Evolutionary conservation across 257 asterid genomes (phyloP), one percentile per base, ranked within the genome.

Genomic region (Rubia yunnanensis): DNA sequence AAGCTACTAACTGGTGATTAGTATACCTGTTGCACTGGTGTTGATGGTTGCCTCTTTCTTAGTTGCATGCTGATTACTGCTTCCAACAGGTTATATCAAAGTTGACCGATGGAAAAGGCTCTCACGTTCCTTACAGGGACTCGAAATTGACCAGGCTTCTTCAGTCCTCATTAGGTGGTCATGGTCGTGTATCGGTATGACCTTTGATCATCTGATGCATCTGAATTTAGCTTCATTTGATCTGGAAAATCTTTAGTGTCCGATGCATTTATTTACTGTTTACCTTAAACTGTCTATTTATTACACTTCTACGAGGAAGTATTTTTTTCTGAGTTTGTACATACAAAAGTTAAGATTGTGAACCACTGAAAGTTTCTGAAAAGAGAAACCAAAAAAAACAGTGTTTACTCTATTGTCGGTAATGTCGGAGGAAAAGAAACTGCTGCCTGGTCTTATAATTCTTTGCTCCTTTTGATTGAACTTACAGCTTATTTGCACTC

Each of bases 61-160:
- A 27, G 63, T 27, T 20, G 35, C 66, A 41, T 66, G 67, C 72
- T 74, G 46, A 77, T 75, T 60, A 69, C 34, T 74, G 73, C 48
- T 74, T 72, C 69, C 54, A 63, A 73, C 86, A 94, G 98, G 98
- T 94, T 71, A 94, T 94, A 75, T 88, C 99, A 18, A 94, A 94
- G 81, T 77, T 94, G 72, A 88, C 96, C 65, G 99, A 94, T 80
- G 95, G 82, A 69, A 94, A 81, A 82, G 88, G 96, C 60, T 68
- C 83, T 62, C 99, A 94, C 66, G 73, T 94, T 66, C 99, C 99
- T 26, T 94, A 83, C 79, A 83, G 99, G 79, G 95, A 94, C 79
- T 94, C 99, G 75, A 94, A 94, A 84, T 76, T 94, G 89, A 94
- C 99, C 27, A 87, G 98, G 82, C 88, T 94, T 74, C 98, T 94